phyloP scores from a whole-genome alignment of 169 alveolate genomes.

The Cyclospora cayetanensis region DNA sequence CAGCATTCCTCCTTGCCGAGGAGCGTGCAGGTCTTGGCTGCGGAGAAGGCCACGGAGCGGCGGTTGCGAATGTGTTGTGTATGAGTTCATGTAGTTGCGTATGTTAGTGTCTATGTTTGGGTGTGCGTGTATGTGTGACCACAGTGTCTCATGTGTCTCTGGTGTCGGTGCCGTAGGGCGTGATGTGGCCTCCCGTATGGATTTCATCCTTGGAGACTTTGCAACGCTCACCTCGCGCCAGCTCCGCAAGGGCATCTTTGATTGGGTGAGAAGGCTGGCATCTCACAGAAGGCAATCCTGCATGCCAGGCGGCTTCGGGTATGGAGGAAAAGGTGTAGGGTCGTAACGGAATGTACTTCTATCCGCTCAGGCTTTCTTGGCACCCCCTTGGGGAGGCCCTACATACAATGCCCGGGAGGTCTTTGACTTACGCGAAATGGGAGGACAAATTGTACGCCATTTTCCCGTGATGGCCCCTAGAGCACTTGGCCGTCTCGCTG shows the following conservation, averaged over 20 bases:
- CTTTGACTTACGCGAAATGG: conserved; percentile 45
- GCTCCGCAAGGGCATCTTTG: conserved; percentile 55
- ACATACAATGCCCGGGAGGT: conserved; percentile 50
- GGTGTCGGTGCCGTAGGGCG: conserved; percentile 29
- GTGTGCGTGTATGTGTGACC: too few relatives aligned
- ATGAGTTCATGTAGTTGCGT: too few relatives aligned
- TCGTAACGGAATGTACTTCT: too few relatives aligned
- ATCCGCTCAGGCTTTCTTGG: conserved; percentile 44
- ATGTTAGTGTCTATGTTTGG: too few relatives aligned
- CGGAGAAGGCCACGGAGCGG: too few relatives aligned
- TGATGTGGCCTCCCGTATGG: conserved; percentile 26
- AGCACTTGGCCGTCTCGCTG: neutral
- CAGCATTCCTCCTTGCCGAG: too few relatives aligned
- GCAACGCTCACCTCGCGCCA: conserved; percentile 58
- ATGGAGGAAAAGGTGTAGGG: too few relatives aligned
- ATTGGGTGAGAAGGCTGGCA: conserved; percentile 45
- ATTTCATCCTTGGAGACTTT: conserved; percentile 62
- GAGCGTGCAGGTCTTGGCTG: too few relatives aligned
- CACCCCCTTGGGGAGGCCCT: conserved; percentile 74
- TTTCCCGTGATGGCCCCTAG: neutral
- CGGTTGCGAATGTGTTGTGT: too few relatives aligned
- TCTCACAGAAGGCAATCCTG: too few relatives aligned
- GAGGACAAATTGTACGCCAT: conserved; percentile 33
- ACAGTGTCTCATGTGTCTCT: too few relatives aligned
- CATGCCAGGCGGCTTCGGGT: too few relatives aligned